Evolutionary conservation across 2,329 filamentous ascomycete species (phyloP).

Genomic region (Scopulariopsis brevicaulis): DNA sequence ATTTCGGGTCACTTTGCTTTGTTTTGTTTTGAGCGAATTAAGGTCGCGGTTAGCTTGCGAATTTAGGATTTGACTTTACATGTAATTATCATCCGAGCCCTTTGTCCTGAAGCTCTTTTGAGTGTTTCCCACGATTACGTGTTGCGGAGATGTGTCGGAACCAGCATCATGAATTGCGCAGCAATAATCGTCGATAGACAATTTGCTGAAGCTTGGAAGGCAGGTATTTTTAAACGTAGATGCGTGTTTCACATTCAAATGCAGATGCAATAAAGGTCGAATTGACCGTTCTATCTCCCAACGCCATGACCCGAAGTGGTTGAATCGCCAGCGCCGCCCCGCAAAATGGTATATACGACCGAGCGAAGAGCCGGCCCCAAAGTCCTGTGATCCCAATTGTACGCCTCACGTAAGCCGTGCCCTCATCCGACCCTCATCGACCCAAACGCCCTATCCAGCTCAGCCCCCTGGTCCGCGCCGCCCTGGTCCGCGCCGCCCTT

Average conservation of each 20-base stretch:
- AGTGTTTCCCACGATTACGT: too few species aligned
- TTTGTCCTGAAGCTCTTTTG: too few species aligned
- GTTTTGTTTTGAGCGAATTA: neutral
- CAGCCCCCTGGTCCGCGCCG: constrained; percentile 33
- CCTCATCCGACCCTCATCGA: constrained; percentile 19
- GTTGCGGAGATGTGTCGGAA: too few species aligned
- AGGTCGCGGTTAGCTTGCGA: neutral
- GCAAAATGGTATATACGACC: neutral
- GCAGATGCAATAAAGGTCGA: too few species aligned
- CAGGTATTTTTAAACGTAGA: too few species aligned
- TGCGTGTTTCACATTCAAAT: too few species aligned
- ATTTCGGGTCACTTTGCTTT: neutral
- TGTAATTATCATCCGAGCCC: neutral
- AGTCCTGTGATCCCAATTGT: neutral
- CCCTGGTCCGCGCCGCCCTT: constrained; percentile 15
- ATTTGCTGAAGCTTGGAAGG: too few species aligned
- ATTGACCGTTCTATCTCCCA: neutral
- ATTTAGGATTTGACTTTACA: neutral
- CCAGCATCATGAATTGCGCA: too few species aligned
- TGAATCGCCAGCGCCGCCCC: neutral
- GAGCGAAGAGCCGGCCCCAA: neutral
- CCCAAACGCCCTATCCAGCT: constrained; percentile 47
- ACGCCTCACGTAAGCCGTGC: neutral
- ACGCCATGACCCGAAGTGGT: neutral
- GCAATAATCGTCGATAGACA: too few species aligned